Evolutionary conservation across 2,329 filamentous ascomycete genomes (phyloP).

Genomic region (Shiraia sp.): DNA sequence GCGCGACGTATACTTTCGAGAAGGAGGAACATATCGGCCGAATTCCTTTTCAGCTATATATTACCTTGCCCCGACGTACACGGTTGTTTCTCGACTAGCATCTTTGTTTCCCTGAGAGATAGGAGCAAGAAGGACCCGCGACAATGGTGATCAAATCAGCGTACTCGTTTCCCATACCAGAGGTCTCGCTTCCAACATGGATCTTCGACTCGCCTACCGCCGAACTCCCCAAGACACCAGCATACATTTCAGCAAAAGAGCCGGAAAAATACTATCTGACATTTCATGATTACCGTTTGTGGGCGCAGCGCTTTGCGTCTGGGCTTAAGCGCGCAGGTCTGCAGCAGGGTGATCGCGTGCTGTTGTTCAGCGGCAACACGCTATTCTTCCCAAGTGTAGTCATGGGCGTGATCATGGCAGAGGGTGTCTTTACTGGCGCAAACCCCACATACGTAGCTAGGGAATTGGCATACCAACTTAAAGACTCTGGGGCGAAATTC

Average conservation of each 20-base stretch:
- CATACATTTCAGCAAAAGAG: conserved; percentile 66
- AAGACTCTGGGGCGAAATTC: conserved; percentile 69
- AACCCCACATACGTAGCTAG: conserved; percentile 70
- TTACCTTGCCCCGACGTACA: too few species aligned
- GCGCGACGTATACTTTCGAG: too few species aligned
- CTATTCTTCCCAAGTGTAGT: conserved; percentile 73
- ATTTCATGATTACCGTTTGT: conserved; percentile 65
- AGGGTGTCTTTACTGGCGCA: conserved; percentile 76
- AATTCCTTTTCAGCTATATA: too few species aligned
- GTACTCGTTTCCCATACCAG: conserved; percentile 53
- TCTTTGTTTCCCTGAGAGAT: too few species aligned
- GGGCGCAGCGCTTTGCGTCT: conserved; percentile 72
- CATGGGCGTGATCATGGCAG: conserved; percentile 75
- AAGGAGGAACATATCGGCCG: too few species aligned
- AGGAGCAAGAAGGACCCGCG: too few species aligned
- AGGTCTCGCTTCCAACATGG: conserved; percentile 51
- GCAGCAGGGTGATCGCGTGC: conserved; percentile 66
- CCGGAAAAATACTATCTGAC: conserved; percentile 71
- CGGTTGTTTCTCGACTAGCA: too few species aligned
- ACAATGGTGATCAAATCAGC: conserved; percentile 60
- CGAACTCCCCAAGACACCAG: conserved; percentile 50
- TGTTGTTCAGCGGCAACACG: conserved; percentile 74
- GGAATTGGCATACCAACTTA: conserved; percentile 75
- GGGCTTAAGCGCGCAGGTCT: conserved; percentile 69
- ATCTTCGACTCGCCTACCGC: conserved; percentile 57